A percentile compares a stretch with the other conserved stretches of the same genome.
These are phyloP conservation scores for Lactarius hengduanensis DNA, from an alignment of 768 basidiomycete species.

Conservation along the genomic window DNA sequence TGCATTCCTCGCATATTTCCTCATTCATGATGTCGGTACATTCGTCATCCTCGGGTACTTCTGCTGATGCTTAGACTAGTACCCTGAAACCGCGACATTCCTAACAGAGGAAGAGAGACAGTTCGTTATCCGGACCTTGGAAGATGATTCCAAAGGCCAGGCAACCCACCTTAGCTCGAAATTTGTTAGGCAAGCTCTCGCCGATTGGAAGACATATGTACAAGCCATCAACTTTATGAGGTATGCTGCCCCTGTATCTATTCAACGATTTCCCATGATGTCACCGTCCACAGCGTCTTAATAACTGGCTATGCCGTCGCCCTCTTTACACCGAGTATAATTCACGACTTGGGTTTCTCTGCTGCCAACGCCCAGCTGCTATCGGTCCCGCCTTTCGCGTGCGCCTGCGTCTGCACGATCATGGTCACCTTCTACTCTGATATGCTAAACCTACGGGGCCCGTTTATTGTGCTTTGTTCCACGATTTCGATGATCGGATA, in stretches of 20 bases:
- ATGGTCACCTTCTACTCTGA: constrained; percentile 37
- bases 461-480: constrained; percentile 46
- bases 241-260: constrained; percentile 27
- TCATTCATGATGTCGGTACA: constrained; percentile 40
- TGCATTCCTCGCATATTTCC: constrained; percentile 41
- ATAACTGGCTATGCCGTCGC: constrained; percentile 47
- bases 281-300: constrained; percentile 37
- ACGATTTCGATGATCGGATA: constrained; percentile 51
- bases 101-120: constrained; percentile 38
- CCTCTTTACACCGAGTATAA: constrained; percentile 39
- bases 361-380: constrained; percentile 44
- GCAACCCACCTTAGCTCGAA: constrained; percentile 37
- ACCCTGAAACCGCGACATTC: constrained; percentile 47
- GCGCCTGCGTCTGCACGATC: constrained; percentile 35
- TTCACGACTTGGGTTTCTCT: constrained; percentile 44
- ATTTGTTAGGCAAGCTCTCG: constrained; percentile 38
- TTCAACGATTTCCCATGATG: not conserved
- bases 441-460: constrained; percentile 43
- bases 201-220: constrained; percentile 37
- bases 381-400: constrained; percentile 39
- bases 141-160: constrained; percentile 34
- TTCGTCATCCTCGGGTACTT: not conserved
- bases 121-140: constrained; percentile 34
- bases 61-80: constrained; percentile 30
- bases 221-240: constrained; percentile 38